A percentile compares a stretch with the other conserved stretches of the same genome.
Conservation (phyloP, 257 asterid genomes). For the Salvia miltiorrhiza region DNA sequence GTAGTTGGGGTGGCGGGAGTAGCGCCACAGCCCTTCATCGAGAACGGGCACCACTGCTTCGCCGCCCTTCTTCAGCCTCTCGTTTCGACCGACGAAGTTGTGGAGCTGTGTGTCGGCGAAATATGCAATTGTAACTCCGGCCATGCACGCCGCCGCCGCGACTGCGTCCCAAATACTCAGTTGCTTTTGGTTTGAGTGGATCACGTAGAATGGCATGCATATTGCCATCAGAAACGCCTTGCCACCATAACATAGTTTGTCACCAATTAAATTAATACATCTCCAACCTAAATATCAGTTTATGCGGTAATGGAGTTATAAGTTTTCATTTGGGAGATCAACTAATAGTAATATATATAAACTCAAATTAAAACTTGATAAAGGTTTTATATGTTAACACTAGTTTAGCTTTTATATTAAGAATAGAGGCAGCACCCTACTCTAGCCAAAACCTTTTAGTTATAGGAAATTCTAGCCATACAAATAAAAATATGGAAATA, state of each 20-base stretch:
- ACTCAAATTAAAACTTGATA: no score
- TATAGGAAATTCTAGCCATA: no score
- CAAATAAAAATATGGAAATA: no score
- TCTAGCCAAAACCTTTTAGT: no score
- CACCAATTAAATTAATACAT: not conserved
- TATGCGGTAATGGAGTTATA: no score
- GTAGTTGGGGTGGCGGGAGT: slow-evolving; percentile 89
- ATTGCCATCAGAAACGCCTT: slow-evolving; percentile 74
- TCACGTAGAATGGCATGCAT: slow-evolving; percentile 70
- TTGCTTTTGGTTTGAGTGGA: slow-evolving; percentile 54
- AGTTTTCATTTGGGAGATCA: no score
- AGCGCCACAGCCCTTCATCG: slow-evolving; percentile 72
- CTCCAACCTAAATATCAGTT: not conserved
- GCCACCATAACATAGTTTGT: slow-evolving; percentile 16
- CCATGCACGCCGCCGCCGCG: slow-evolving; percentile 48
- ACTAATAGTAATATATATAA: no score
- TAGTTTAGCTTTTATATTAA: no score
- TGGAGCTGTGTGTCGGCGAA: slow-evolving; percentile 79
- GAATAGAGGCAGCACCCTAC: no score
- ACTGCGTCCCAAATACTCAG: slow-evolving; percentile 49
- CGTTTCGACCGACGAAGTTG: slow-evolving; percentile 48
- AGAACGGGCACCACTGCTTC: slow-evolving; percentile 52
- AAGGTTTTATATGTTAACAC: no score
- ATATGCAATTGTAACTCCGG: slow-evolving; percentile 64
- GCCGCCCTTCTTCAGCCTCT: slow-evolving; percentile 42